Evolutionary conservation across 495 filamentous ascomycete species (phyloP).

Genomic region (Penicillium dipodomyicola): DNA sequence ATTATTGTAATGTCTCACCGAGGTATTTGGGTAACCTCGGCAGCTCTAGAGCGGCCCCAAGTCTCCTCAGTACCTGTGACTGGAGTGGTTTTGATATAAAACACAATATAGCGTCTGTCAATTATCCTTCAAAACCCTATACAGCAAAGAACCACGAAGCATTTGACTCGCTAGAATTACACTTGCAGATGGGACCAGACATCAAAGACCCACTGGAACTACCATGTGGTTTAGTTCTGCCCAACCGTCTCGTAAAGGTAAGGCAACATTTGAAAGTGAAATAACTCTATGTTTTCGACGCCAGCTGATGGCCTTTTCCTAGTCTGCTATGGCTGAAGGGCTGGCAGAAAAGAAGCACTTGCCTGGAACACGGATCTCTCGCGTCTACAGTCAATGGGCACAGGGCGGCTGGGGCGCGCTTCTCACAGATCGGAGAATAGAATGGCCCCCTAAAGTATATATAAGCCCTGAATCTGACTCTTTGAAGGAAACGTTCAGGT

Average conservation of each 20-base stretch:
- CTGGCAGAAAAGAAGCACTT: constrained; percentile 6
- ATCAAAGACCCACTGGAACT: constrained; percentile 15
- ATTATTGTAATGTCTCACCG: too few species aligned
- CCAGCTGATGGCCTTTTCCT: background rate
- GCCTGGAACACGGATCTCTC: background rate
- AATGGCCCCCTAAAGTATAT: background rate
- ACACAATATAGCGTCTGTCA: too few species aligned
- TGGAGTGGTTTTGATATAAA: too few species aligned
- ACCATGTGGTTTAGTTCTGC: constrained; percentile 19
- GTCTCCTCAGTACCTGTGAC: too few species aligned
- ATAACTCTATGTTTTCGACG: background rate
- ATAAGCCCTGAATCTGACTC: background rate
- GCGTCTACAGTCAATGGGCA: constrained; percentile 8
- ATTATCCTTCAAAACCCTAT: too few species aligned
- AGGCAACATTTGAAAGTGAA: background rate
- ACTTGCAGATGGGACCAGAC: background rate
- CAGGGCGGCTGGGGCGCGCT: constrained; percentile 10
- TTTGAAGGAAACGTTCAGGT: constrained; percentile 7
- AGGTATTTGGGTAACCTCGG: too few species aligned
- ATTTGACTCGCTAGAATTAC: too few species aligned
- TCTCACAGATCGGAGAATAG: constrained; percentile 2
- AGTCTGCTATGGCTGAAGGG: constrained; percentile 12
- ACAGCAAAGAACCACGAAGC: too few species aligned
- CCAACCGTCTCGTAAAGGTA: constrained; percentile 21
- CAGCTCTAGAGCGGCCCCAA: too few species aligned